Base-by-base conservation (phyloP, 805 yeast species). In the Danielozyma ontarioensis region DNA sequence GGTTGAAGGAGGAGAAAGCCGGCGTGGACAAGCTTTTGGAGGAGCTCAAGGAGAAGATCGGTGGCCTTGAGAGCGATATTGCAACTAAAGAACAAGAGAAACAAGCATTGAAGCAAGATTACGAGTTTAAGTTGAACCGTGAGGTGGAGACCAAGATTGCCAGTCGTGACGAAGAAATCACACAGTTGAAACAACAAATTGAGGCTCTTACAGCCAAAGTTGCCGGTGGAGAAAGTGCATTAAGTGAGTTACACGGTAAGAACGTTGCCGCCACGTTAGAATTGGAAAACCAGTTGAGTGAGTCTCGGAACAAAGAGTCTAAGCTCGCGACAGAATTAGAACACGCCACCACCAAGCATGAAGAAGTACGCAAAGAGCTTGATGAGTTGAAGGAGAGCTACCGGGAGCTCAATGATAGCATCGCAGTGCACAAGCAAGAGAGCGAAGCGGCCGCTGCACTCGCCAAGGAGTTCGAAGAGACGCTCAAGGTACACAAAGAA, bases 61-160 rank as follows among this genome's bases (percentile, higher is more conserved):
- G 15, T 4, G 15, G 24, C 12, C 27, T 33, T 30, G 13, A 24
- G 3, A 19, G 28, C 32, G 15, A 23, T 28, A 10, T 22, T n/a
- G n/a, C 24, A 5, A 5, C 12, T 31, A 15, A 13, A 33, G 26
- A 5, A 33, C 6, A 14, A 25, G 39, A 39, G 19, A 30, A 28
- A 7, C 36, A 34, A 6, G 14, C 32, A n/a, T 13, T 40, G 15
- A 36, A 40, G 25, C 35, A 39, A 23, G 44, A 51, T 15, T 44
- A 45, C 26, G 48, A 51, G 13, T 49, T 46, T 42, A 51, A 53
- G 29, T 44, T 57, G 37, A 55, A 51, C 34, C 25, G 37, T 22
- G 50, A 52, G 25, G 36, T 57, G 29, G 59, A 58, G 25, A 39
- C 34, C 19, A 27, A 49, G 25, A 39, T 46, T 4, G 51, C 49